These are phyloP conservation scores for Nitzschia inconspicua DNA, from an alignment of 108 stramenopile species.

Conservation along the genomic window DNA sequence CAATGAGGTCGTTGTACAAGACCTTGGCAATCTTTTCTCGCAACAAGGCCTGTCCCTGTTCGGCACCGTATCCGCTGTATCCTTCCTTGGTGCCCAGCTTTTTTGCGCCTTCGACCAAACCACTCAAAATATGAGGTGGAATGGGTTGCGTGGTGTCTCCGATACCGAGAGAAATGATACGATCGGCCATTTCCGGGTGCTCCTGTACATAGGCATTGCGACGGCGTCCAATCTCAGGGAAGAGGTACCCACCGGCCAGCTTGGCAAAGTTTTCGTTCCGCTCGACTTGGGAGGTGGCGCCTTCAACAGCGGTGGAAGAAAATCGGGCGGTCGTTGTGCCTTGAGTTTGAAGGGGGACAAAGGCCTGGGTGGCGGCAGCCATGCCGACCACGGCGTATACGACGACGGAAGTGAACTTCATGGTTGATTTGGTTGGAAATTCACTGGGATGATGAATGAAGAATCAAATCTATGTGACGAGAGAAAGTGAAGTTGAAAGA, in stretches of 20 bases:
- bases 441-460: neutral
- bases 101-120: slow-evolving; percentile 80
- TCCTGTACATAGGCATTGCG: slow-evolving; percentile 87
- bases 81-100: slow-evolving; percentile 91
- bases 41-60: slow-evolving; percentile 84
- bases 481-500: no score
- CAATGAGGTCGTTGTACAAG: slow-evolving; percentile 88
- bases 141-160: slow-evolving; percentile 98
- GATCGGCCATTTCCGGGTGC: slow-evolving; percentile 89
- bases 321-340: slow-evolving; percentile 25
- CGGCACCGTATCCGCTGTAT: slow-evolving; percentile 94
- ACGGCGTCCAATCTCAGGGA: slow-evolving; percentile 96
- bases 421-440: neutral
- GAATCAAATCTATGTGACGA: no score
- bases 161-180: slow-evolving; percentile 93
- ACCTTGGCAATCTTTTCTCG: slow-evolving; percentile 89
- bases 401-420: slow-evolving; percentile 16
- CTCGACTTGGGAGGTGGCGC: slow-evolving; percentile 43
- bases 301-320: slow-evolving; percentile 11
- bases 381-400: slow-evolving; percentile 8
- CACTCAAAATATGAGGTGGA: slow-evolving; percentile 88
- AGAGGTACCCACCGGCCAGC: slow-evolving; percentile 88
- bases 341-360: slow-evolving; percentile 10
- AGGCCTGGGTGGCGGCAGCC: slow-evolving; percentile 11
- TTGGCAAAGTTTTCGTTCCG: slow-evolving; percentile 92